Base-by-base conservation (phyloP, 2,329 filamentous ascomycete genomes). In the Talaromyces sp. region DNA sequence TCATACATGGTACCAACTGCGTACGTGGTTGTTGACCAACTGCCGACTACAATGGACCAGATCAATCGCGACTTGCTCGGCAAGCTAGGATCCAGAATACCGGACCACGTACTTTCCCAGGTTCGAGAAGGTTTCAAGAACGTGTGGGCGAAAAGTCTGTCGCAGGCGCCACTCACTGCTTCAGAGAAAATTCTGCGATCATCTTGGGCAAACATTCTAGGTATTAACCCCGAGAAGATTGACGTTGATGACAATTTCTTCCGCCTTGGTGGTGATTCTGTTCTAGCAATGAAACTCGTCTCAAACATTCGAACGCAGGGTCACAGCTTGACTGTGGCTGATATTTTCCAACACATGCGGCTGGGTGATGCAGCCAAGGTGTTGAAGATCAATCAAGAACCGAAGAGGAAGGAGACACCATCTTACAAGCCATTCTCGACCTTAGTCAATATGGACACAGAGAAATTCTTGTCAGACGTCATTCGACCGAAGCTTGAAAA, bases 181-280 rank as follows among this genome's bases (percentile, higher is more conserved):
- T 3, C 66, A 75, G 13, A 70, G 65, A 45, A 62, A 66, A 41
- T 58, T 73, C 2, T 72, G 68, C 41, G 7, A n/a, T 5, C 31
- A n/a, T 15, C 50, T 50, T 58, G 51, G 56, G 50, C 56, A 19
- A 40, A 33, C 4, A 28, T 53, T 48, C 48, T 58, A 0, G 33
- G 63, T 13, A 45, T 70, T 4, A 35, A n/a, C 2, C 48, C 57
- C 0, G 65, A 79, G 2, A 71, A 78, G 1, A 81, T 85, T 17
- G 75, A 79, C 1, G 69, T 79, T 1, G 78, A 83, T 10, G 79
- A 84, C 63, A 83, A 80, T 69, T 85, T 86, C 70, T 85, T 86
- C 75, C 76, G 78, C 2, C 75, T 84, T 0, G 83, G 83, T 1
- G 83, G 83, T 19, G 82, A 85, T 69, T 85, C 83, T 0, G 81